Conservation (phyloP, 2,329 filamentous ascomycete species). For the Cercospora sesami region DNA sequence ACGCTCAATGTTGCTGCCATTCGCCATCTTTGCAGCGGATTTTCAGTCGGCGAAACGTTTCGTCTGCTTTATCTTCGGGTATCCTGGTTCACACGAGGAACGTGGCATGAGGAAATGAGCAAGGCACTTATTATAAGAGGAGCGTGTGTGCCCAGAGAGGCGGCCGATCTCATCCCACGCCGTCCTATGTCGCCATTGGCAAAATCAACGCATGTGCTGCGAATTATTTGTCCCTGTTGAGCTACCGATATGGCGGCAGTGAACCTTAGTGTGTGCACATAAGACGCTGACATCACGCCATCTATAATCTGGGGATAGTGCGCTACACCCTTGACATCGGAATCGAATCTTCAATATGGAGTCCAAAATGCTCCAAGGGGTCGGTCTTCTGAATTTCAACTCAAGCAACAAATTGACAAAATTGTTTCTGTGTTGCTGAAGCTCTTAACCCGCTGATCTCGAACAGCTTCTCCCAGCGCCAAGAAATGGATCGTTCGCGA, state of each 20-base stretch:
- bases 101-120: background rate
- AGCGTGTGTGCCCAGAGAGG: background rate
- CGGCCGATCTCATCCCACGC: background rate
- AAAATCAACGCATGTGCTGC: background rate
- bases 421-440: background rate
- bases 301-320: slow-evolving; percentile 23
- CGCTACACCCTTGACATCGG: background rate
- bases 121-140: background rate
- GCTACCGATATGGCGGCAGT: slow-evolving; percentile 3
- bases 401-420: background rate
- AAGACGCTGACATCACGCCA: slow-evolving; percentile 19
- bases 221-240: slow-evolving; percentile 10
- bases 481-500: background rate
- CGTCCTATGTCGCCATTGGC: slow-evolving; percentile 1
- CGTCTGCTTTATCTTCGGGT: background rate
- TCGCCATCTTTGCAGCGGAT: slow-evolving; percentile 22
- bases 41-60: background rate
- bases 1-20: slow-evolving; percentile 33
- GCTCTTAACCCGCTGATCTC: background rate
- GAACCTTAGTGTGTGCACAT: slow-evolving; percentile 23
- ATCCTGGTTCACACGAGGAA: background rate
- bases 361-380: background rate
- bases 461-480: background rate
- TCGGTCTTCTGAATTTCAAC: background rate
- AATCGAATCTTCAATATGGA: background rate